Percentiles rank a stretch among this genome's conserved stretches.
phyloP scores from a whole-genome alignment of 441 rosid genomes.

The Mallotus japonicus region DNA sequence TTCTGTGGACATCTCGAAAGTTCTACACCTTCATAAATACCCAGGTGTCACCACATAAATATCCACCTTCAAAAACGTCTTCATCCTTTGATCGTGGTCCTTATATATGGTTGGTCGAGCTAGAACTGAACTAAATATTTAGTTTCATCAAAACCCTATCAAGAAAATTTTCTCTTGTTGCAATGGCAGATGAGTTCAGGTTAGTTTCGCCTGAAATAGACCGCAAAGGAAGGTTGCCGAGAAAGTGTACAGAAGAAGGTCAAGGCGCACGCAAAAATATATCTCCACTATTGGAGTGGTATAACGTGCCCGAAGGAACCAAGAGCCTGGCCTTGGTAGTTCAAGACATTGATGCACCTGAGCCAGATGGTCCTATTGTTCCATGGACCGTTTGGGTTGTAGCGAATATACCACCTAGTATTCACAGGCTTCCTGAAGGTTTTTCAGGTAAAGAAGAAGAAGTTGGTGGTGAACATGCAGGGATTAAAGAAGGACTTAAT shows the following conservation, averaged over 20 bases:
- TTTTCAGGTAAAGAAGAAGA: conserved; percentile 60
- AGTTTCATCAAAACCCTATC: neutral
- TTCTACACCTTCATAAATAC: no score
- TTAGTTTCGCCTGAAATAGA: conserved; percentile 36
- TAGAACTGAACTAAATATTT: neutral
- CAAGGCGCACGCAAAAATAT: conserved; percentile 46
- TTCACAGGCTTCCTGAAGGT: conserved; percentile 68
- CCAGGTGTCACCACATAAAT: conserved; percentile 20
- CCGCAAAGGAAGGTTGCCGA: conserved; percentile 44
- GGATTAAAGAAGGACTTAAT: conserved; percentile 60
- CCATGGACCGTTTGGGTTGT: conserved; percentile 85
- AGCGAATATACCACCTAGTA: conserved; percentile 51
- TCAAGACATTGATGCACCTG: conserved; percentile 75
- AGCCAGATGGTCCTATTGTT: conserved; percentile 62
- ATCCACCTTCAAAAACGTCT: neutral
- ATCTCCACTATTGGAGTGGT: conserved; percentile 62
- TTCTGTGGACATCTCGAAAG: conserved; percentile 27
- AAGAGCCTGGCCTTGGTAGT: conserved; percentile 63
- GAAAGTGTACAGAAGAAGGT: conserved; percentile 50
- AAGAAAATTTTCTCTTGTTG: no score
- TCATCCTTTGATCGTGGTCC: neutral
- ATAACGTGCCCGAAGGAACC: conserved; percentile 67
- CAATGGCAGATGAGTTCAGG: conserved; percentile 45
- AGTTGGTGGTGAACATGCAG: conserved; percentile 33
- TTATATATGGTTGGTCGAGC: neutral